phyloP scores from a whole-genome alignment of 2,329 filamentous ascomycete species.

The Colletotrichum liaoningense region DNA sequence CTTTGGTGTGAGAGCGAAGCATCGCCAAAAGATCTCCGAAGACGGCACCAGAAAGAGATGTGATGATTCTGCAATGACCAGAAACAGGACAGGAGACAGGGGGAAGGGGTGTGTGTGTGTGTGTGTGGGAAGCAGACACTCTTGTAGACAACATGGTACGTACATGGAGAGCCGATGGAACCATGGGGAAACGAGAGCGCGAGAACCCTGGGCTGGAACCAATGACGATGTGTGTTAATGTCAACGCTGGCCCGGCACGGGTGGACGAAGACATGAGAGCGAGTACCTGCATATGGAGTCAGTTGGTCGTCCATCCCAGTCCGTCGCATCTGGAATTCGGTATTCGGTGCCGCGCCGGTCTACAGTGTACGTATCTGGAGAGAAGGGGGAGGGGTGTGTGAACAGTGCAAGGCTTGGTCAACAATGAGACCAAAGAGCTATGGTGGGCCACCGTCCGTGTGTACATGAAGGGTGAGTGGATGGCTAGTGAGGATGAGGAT shows the following conservation, averaged over 20 bases:
- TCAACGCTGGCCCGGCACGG: neutral
- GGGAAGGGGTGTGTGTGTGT: neutral
- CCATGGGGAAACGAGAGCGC: constrained; percentile 2
- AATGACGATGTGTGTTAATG: neutral
- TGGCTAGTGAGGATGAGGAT: neutral
- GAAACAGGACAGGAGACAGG: neutral
- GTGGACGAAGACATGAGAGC: neutral
- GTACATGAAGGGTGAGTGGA: neutral
- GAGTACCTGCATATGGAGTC: constrained; percentile 11
- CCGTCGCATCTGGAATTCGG: constrained; percentile 24
- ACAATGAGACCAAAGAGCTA: neutral
- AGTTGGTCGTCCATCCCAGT: constrained; percentile 7
- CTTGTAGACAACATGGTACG: neutral
- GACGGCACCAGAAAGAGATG: constrained; percentile 3
- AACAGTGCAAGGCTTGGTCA: neutral
- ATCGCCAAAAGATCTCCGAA: constrained; percentile 18
- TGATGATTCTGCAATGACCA: neutral
- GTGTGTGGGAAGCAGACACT: neutral
- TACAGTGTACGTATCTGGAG: neutral
- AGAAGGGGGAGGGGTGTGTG: neutral
- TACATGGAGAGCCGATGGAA: constrained; percentile 9
- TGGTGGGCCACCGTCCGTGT: constrained; percentile 8
- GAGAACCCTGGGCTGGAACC: neutral
- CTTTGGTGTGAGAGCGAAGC: neutral
- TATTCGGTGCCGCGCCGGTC: constrained; percentile 28